A percentile compares a stretch with the other conserved stretches of the same genome.
Evolutionary conservation across 495 filamentous ascomycete species (phyloP).

Genomic region (Hyaloscypha finlandica): DNA sequence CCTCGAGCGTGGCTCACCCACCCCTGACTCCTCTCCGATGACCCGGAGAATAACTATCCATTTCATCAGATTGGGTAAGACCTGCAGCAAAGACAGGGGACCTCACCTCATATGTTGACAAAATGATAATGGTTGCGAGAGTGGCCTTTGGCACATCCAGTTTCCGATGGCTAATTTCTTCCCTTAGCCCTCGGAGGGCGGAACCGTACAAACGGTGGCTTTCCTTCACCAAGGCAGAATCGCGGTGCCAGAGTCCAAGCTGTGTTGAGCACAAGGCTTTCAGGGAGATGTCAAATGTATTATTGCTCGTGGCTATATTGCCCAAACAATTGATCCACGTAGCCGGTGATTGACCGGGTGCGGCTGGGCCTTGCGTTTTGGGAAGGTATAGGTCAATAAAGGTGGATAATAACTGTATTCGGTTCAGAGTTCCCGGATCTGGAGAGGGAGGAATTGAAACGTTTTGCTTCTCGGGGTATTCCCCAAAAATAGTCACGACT

Average conservation of each 20-base stretch:
- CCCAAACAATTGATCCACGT: too few relatives aligned
- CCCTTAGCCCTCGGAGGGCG: constrained; percentile 4
- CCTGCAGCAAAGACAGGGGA: background rate
- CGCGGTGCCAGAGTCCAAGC: background rate
- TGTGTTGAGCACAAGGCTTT: constrained; percentile 1
- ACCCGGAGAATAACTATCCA: background rate
- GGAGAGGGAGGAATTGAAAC: too few relatives aligned
- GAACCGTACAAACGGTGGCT: background rate
- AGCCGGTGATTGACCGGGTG: too few relatives aligned
- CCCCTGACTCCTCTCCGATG: background rate
- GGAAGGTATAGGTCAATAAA: too few relatives aligned
- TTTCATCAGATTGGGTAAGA: background rate
- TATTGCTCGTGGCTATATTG: too few relatives aligned
- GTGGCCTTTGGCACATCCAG: constrained; percentile 1
- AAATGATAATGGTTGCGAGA: background rate
- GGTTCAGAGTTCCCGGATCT: too few relatives aligned
- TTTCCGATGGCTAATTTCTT: background rate
- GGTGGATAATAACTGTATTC: too few relatives aligned
- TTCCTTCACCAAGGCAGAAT: background rate
- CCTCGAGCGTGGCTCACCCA: constrained; percentile 12
- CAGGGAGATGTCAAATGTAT: background rate
- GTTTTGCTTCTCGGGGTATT: too few relatives aligned
- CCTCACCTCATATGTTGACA: constrained; percentile 12
- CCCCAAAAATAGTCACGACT: too few relatives aligned
- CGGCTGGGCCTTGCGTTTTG: too few relatives aligned